These are phyloP conservation scores for Erodium texanum DNA, from an alignment of 441 rosid species.

Conservation along the genomic window DNA sequence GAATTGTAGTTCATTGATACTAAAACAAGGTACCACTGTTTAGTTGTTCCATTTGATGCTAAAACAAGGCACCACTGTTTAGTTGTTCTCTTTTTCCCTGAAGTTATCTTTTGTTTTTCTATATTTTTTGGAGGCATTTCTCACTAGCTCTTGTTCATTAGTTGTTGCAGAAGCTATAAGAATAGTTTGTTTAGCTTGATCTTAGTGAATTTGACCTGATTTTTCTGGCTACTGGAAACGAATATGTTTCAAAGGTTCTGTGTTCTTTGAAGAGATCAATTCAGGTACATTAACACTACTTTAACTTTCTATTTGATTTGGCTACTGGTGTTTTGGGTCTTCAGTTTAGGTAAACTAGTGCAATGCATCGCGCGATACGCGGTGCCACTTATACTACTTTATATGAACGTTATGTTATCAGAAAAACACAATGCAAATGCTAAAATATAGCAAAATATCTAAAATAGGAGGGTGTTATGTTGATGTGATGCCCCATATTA, in stretches of 20 bases:
- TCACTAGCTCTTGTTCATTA: background rate
- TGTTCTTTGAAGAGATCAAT: constrained; percentile 51
- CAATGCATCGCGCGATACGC: too few species aligned
- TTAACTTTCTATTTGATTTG: background rate
- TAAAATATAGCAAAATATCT: too few species aligned
- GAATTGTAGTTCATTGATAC: too few species aligned
- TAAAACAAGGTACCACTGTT: background rate
- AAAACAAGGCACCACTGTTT: background rate
- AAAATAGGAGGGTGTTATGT: too few species aligned
- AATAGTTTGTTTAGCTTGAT: constrained; percentile 76
- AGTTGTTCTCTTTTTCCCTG: background rate
- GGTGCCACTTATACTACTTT: too few species aligned
- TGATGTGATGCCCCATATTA: too few species aligned
- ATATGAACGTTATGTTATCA: too few species aligned
- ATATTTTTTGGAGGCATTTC: background rate
- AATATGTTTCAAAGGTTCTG: constrained; percentile 69
- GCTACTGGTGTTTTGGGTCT: background rate
- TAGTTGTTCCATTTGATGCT: background rate
- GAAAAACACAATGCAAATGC: too few species aligned
- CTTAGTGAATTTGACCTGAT: constrained; percentile 57
- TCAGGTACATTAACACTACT: constrained; percentile 37
- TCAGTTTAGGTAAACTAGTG: too few species aligned
- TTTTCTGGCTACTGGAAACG: constrained; percentile 60
- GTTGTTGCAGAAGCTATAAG: constrained; percentile 51
- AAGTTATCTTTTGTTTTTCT: background rate